phyloP scores from a whole-genome alignment of 495 filamentous ascomycete species.

The Aspergillus avenaceus region DNA sequence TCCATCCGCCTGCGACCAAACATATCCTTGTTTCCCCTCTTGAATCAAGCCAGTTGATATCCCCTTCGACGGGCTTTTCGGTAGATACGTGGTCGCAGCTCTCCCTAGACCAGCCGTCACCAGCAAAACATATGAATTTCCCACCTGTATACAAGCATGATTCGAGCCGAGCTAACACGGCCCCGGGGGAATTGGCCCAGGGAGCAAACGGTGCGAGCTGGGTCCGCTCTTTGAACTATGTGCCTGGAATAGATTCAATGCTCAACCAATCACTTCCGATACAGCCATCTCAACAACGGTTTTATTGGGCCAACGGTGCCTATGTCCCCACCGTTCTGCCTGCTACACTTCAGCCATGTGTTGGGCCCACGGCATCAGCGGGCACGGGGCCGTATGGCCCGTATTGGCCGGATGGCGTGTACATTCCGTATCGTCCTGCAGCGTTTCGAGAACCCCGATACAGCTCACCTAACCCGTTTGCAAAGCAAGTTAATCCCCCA shows the following conservation, averaged over 20 bases:
- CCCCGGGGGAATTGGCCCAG: conserved; percentile 29
- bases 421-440: conserved; percentile 70
- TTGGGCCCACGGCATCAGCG: conserved; percentile 71
- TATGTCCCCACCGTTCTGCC: conserved; percentile 66
- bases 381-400: conserved; percentile 68
- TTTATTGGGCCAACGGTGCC: conserved; percentile 42
- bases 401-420: conserved; percentile 74
- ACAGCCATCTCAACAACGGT: conserved; percentile 31
- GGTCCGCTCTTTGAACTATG: conserved; percentile 41
- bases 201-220: conserved; percentile 37
- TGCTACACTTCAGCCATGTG: conserved; percentile 63
- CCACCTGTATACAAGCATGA: conserved; percentile 42
- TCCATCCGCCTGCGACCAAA: conserved; percentile 76
- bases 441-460: conserved; percentile 59
- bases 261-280: conserved; percentile 46
- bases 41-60: conserved; percentile 32
- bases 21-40: conserved; percentile 80
- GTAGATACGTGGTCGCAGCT: conserved; percentile 31
- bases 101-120: conserved; percentile 21
- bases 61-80: conserved; percentile 25
- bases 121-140: conserved; percentile 35
- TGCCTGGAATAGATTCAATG: conserved; percentile 46
- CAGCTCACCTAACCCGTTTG: conserved; percentile 20
- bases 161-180: conserved; percentile 13
- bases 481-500: conserved; percentile 14